Percentiles rank a stretch among this genome's conserved stretches.
Conservation (phyloP, 768 basidiomycete species). For the Trichaptum fuscoviolaceum region DNA sequence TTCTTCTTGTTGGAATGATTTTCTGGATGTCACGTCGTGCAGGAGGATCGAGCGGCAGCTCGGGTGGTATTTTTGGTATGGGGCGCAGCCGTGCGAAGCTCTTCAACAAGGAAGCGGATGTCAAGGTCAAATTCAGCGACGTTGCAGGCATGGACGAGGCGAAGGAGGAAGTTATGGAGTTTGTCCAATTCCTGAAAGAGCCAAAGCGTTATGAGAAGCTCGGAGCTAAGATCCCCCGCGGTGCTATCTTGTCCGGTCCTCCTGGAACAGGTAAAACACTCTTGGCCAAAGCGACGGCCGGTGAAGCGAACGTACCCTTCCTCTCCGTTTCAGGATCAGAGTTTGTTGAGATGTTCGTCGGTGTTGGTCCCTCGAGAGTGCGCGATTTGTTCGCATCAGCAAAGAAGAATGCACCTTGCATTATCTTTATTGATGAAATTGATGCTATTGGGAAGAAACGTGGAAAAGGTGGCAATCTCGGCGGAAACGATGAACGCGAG, state of each 20-base stretch:
- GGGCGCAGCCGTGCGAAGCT: conserved; percentile 93
- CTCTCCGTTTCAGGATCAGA: conserved; percentile 98
- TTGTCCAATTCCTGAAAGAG: conserved; percentile 97
- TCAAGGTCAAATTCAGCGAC: conserved; percentile 91
- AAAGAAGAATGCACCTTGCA: conserved; percentile 96
- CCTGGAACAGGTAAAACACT: conserved; percentile 99
- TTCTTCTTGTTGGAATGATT: conserved; percentile 85
- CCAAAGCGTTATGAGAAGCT: conserved; percentile 91
- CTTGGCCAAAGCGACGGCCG: conserved; percentile 96
- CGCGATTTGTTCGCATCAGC: conserved; percentile 97
- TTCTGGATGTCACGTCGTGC: conserved; percentile 82
- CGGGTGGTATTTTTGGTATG: conserved; percentile 93
- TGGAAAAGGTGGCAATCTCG: conserved; percentile 69
- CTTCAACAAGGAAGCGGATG: conserved; percentile 96
- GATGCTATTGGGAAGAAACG: conserved; percentile 97
- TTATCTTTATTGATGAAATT: conserved; percentile 99
- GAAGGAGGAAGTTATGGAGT: conserved; percentile 99
- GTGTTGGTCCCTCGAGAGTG: conserved; percentile 95
- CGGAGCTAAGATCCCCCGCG: conserved; percentile 96
- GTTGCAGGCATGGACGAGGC: conserved; percentile 99
- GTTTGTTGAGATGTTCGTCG: conserved; percentile 99
- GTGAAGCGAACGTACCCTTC: conserved; percentile 97
- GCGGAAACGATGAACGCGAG: conserved; percentile 97
- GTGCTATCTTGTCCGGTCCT: conserved; percentile 91
- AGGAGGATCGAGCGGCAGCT: conserved; percentile 51